These are phyloP conservation scores for Diaporthe citrichinensis DNA, from an alignment of 2,329 filamentous ascomycete genomes.

Conservation along the genomic window DNA sequence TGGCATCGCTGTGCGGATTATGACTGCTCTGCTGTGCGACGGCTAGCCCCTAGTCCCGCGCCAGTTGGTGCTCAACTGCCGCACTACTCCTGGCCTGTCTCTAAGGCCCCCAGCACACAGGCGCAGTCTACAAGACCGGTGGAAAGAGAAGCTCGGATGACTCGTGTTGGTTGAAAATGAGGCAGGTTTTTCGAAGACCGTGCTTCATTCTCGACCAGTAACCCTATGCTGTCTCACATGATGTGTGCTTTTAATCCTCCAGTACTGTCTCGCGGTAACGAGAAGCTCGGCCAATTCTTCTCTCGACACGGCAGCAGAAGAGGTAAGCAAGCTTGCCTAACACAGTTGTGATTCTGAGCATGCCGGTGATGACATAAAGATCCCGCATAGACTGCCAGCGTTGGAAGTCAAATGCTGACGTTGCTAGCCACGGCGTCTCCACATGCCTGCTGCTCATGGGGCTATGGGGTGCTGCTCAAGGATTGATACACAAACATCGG, in stretches of 20 bases:
- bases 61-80: background rate
- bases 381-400: conserved; percentile 2
- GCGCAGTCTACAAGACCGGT: background rate
- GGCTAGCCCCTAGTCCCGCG: no score
- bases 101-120: background rate
- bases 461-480: background rate
- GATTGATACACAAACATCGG: background rate
- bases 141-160: background rate
- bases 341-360: background rate
- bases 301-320: background rate
- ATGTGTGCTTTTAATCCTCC: background rate
- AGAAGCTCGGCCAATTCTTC: background rate
- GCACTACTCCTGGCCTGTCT: background rate
- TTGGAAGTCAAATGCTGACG: conserved; percentile 12
- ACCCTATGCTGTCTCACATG: background rate
- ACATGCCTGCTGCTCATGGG: conserved; percentile 1
- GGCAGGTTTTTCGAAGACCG: background rate
- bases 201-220: background rate
- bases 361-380: background rate
- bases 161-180: background rate
- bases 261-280: background rate
- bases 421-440: background rate
- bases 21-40: background rate
- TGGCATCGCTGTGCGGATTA: background rate
- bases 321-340: background rate